Percentiles rank a stretch among this genome's conserved stretches.
These are phyloP conservation scores for Cercospora sesami DNA, from an alignment of 2,329 filamentous ascomycete species.

Conservation along the genomic window DNA sequence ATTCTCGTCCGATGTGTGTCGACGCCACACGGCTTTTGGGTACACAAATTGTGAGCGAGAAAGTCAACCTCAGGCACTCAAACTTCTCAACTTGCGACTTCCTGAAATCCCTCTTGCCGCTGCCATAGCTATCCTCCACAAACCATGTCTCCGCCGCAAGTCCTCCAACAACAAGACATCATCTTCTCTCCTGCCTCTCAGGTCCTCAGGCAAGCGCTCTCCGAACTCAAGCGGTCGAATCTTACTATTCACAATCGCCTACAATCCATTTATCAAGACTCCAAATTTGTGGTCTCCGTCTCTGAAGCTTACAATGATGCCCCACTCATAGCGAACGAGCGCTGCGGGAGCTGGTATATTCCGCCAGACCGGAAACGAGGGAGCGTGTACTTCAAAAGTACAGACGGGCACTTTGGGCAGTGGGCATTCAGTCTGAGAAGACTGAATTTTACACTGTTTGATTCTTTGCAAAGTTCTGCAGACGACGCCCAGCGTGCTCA, in stretches of 20 bases:
- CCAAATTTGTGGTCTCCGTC: slow-evolving; percentile 68
- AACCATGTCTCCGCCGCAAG: neutral
- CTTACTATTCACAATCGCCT: slow-evolving; percentile 81
- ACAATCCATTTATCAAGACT: slow-evolving; percentile 73
- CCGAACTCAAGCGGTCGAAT: slow-evolving; percentile 72
- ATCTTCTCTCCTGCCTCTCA: slow-evolving; percentile 59
- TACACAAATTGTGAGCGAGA: neutral
- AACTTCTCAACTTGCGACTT: neutral
- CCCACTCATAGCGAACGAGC: slow-evolving; percentile 85
- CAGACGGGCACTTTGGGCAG: slow-evolving; percentile 85
- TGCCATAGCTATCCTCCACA: neutral
- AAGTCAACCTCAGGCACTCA: neutral
- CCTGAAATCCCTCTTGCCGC: neutral
- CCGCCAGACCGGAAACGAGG: slow-evolving; percentile 62
- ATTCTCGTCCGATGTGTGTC: neutral
- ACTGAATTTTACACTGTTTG: slow-evolving; percentile 78
- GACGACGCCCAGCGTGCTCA: neutral
- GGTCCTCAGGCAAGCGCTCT: slow-evolving; percentile 68
- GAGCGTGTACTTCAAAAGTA: slow-evolving; percentile 96
- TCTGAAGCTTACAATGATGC: slow-evolving; percentile 55
- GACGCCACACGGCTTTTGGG: neutral
- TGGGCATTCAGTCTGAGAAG: slow-evolving; percentile 87
- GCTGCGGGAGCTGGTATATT: slow-evolving; percentile 96
- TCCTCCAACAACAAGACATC: slow-evolving; percentile 40
- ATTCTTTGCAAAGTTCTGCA: slow-evolving; percentile 55